Conservation (phyloP, 2,329 filamentous ascomycete genomes). For the Alternaria sp. region DNA sequence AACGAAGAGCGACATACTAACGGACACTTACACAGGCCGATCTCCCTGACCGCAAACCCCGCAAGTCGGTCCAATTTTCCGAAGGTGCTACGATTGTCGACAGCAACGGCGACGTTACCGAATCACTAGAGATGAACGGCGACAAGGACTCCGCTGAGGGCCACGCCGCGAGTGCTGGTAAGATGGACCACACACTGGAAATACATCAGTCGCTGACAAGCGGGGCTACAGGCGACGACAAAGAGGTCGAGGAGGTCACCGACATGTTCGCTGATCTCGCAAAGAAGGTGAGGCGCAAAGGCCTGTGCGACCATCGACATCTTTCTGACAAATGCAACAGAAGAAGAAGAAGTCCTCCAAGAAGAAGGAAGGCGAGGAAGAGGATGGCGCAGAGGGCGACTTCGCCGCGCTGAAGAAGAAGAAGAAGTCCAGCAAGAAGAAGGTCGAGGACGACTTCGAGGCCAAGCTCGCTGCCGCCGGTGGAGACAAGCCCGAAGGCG, state of each 20-base stretch:
- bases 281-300: constrained; percentile 61
- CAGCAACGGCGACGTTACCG: constrained; percentile 83
- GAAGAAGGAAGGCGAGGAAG: constrained; percentile 63
- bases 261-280: constrained; percentile 68
- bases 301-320: neutral
- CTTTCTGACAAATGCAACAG: constrained; percentile 29
- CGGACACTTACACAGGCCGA: constrained; percentile 48
- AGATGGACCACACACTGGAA: constrained; percentile 14
- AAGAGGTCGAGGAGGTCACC: constrained; percentile 69
- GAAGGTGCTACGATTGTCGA: constrained; percentile 88
- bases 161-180: constrained; percentile 57
- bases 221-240: constrained; percentile 52
- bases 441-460: constrained; percentile 68
- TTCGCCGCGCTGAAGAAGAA: constrained; percentile 80
- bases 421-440: constrained; percentile 76
- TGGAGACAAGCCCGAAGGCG: constrained; percentile 60
- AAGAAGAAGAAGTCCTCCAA: constrained; percentile 70
- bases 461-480: constrained; percentile 68
- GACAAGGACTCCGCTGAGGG: constrained; percentile 82
- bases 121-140: constrained; percentile 72
- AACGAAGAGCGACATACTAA: constrained; percentile 22
- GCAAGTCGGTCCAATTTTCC: constrained; percentile 94
- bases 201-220: constrained; percentile 26
- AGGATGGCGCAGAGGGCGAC: constrained; percentile 59
- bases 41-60: constrained; percentile 69